Evolutionary conservation across 179 eudicot genomes (phyloP).

Genomic region (Drosera spatulata): DNA sequence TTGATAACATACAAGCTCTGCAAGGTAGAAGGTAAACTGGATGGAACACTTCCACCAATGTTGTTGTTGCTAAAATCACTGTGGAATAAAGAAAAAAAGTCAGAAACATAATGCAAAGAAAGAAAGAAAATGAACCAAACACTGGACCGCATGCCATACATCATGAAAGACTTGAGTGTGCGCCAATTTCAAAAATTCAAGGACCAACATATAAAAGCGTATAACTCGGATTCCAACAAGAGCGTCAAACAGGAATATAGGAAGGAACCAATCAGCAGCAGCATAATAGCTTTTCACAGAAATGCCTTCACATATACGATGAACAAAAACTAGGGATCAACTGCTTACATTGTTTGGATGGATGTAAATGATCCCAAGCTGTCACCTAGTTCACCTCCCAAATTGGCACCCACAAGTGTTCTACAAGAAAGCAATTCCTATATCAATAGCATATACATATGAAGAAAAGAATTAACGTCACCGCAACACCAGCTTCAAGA

Average conservation of each 20-base stretch:
- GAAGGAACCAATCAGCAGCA: not conserved
- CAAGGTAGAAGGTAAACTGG: constrained; percentile 64
- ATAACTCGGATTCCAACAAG: not conserved
- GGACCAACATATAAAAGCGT: not conserved
- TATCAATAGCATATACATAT: not conserved
- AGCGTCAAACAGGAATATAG: too few species aligned
- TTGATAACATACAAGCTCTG: constrained; percentile 45
- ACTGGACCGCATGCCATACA: not conserved
- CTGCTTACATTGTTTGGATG: constrained; percentile 47
- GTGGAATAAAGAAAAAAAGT: constrained; percentile 9
- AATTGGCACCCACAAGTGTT: constrained; percentile 53
- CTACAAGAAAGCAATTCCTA: constrained; percentile 23
- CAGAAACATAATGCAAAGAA: not conserved
- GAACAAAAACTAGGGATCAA: not conserved
- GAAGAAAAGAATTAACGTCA: not conserved
- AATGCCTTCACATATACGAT: not conserved
- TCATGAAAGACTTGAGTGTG: not conserved
- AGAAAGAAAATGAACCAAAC: not conserved
- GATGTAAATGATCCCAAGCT: constrained; percentile 68
- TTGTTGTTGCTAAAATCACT: constrained; percentile 83
- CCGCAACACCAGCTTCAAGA: not conserved
- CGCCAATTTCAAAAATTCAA: not conserved
- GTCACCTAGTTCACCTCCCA: constrained; percentile 81
- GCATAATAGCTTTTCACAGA: not conserved
- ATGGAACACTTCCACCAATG: constrained; percentile 82